Base-by-base conservation (phyloP, 2,329 filamentous ascomycete genomes). In the Colletotrichum coccodes region DNA sequence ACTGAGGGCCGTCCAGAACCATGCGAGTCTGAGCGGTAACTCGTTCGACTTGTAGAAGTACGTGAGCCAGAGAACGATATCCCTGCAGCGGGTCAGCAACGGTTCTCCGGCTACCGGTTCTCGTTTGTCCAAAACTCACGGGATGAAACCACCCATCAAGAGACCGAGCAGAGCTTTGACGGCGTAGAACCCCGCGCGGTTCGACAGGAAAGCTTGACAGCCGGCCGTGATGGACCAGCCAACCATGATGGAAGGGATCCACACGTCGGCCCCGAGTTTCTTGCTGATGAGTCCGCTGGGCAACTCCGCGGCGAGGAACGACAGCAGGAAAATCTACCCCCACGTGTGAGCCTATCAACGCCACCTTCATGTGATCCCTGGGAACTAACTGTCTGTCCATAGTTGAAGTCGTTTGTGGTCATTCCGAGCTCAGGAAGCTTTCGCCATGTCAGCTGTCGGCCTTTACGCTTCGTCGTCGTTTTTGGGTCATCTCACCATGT, bases 131-230 rank as follows among this genome's bases (percentile, higher is more conserved):
- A 16, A 36, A 14, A 28, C 76, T 42, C 79, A 83, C 72, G 84
- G 84, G 34, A 86, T 86, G 64, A 86, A 86, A 0, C 84, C 84
- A 23, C 85, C 84, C 80, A 84, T 84, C 18, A 84, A 72, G 3
- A 86, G 76, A 1, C 84, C 85, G 2, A 87, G 71, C 3, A 86
- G 71, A 3, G 79, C 80, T 36, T 83, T 80, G 64, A 80, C 76
- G 3, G 80, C 79, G 56, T 81, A 84, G 64, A 82, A 85, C 6
- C 76, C 77, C 1, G 79, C 74, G 6, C 77, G 74, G 40, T 73
- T 80, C 3, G 75, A 72, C 18, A 84, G 73, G 11, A 76, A 80
- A 6, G 80, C 79, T 60, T 84, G 82, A 0, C 76, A 78, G 0
- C 77, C 76, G 2, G 80, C 78, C 8, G 82, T 77, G 14, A 83